Evolutionary conservation across 345 rosid genomes (phyloP).

Genomic region (Laguncularia racemosa): DNA sequence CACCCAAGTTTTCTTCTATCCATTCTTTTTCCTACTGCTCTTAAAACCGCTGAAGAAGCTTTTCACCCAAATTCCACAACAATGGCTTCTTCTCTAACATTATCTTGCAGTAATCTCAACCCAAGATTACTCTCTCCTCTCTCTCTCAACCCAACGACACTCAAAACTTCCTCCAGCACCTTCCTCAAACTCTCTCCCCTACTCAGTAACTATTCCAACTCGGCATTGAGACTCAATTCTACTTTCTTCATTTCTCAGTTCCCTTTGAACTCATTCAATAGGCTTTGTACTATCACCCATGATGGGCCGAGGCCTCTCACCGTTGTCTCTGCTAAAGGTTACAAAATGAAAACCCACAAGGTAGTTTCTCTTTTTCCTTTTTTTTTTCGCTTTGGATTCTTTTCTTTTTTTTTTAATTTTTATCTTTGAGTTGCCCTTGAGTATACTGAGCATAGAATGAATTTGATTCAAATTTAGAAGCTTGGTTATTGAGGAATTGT

Average conservation of each 20-base stretch:
- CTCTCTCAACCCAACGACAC: no score
- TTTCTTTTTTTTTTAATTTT: not conserved
- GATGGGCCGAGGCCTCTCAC: conserved; percentile 36
- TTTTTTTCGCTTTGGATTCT: not conserved
- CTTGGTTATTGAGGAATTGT: no score
- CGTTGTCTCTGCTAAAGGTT: conserved; percentile 76
- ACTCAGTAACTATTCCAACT: conserved; percentile 19
- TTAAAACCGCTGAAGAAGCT: no score
- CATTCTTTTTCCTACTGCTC: no score
- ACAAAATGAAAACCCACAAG: conserved; percentile 98
- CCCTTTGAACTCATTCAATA: conserved; percentile 25
- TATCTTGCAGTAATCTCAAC: no score
- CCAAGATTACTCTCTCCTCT: no score
- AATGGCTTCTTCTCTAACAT: no score
- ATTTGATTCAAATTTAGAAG: no score
- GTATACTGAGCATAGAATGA: not conserved
- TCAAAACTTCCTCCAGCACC: not conserved
- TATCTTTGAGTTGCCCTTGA: not conserved
- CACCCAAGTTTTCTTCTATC: no score
- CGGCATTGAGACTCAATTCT: conserved; percentile 43
- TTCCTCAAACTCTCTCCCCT: conserved; percentile 34
- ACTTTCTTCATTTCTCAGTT: conserved; percentile 40
- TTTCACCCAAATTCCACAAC: no score
- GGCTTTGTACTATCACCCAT: conserved; percentile 19
- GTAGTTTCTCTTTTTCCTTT: conserved; percentile 19